Evolutionary conservation across 495 filamentous ascomycete species (phyloP).

Genomic region (Penicillium taxi): DNA sequence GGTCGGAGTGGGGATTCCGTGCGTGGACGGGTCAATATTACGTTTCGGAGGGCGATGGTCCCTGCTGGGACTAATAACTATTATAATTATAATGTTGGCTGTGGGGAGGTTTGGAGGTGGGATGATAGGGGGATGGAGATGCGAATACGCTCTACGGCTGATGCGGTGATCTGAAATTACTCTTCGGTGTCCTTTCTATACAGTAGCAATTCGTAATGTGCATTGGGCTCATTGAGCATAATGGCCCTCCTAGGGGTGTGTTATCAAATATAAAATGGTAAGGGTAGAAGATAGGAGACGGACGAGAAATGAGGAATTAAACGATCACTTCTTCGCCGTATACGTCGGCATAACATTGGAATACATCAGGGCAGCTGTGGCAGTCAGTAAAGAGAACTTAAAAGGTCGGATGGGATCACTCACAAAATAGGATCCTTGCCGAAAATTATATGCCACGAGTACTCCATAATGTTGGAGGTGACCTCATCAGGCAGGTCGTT

Average conservation of each 20-base stretch:
- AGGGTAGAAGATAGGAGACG: constrained; percentile 1
- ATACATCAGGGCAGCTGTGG: constrained; percentile 37
- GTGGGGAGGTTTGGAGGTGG: constrained; percentile 56
- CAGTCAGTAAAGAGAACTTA: constrained; percentile 7
- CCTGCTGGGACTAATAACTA: constrained; percentile 65
- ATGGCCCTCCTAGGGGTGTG: no score
- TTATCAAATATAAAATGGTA: constrained; percentile 6
- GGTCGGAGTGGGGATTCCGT: constrained; percentile 39
- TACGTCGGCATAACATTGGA: constrained; percentile 42
- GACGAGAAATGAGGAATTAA: constrained; percentile 5
- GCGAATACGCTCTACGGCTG: constrained; percentile 18
- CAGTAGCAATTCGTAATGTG: constrained; percentile 15
- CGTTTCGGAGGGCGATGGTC: constrained; percentile 56
- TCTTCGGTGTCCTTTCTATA: no score
- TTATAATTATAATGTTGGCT: constrained; percentile 67
- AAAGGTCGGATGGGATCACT: constrained; percentile 8
- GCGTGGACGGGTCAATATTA: constrained; percentile 65
- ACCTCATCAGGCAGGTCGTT: constrained; percentile 39
- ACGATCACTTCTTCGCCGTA: constrained; percentile 30
- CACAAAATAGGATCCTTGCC: constrained; percentile 44
- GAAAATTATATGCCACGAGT: constrained; percentile 50
- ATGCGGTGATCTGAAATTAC: constrained; percentile 4
- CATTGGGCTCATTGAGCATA: constrained; percentile 8
- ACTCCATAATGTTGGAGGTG: constrained; percentile 44
- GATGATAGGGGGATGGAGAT: constrained; percentile 47